phyloP scores from a whole-genome alignment of 2,329 filamentous ascomycete genomes.

The Beauveria scarabaeidicola region DNA sequence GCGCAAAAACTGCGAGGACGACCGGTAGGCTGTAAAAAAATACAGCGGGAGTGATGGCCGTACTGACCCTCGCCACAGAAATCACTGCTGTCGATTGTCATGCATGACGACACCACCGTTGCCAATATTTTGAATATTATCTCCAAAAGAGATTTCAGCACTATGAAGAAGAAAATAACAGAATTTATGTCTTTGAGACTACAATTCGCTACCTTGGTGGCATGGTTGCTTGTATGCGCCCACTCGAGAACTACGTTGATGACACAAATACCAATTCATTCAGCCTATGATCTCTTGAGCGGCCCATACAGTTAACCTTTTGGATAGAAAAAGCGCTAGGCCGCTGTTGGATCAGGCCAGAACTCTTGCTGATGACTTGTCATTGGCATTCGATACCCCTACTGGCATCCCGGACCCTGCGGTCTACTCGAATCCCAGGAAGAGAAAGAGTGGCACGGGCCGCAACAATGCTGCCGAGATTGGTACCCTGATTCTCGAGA shows the following conservation, averaged over 20 bases:
- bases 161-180: constrained; percentile 35
- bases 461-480: constrained; percentile 68
- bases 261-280: background rate
- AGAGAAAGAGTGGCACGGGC: constrained; percentile 36
- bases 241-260: background rate
- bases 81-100: constrained; percentile 76
- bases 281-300: constrained; percentile 61
- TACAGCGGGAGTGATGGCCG: background rate
- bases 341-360: constrained; percentile 57
- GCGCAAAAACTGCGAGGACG: constrained; percentile 56
- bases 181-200: constrained; percentile 77
- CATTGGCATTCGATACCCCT: constrained; percentile 69
- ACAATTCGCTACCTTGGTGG: constrained; percentile 84
- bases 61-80: constrained; percentile 37
- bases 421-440: constrained; percentile 49
- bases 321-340: constrained; percentile 39
- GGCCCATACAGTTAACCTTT: constrained; percentile 52
- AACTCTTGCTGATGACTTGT: constrained; percentile 62
- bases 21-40: constrained; percentile 42
- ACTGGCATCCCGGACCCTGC: constrained; percentile 66
- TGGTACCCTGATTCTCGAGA: constrained; percentile 75
- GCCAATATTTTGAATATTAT: constrained; percentile 64
- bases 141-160: constrained; percentile 60
- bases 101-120: constrained; percentile 60
- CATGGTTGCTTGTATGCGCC: constrained; percentile 55